Conservation (phyloP, 2,329 filamentous ascomycete species). For the Sarocladium strictum region DNA sequence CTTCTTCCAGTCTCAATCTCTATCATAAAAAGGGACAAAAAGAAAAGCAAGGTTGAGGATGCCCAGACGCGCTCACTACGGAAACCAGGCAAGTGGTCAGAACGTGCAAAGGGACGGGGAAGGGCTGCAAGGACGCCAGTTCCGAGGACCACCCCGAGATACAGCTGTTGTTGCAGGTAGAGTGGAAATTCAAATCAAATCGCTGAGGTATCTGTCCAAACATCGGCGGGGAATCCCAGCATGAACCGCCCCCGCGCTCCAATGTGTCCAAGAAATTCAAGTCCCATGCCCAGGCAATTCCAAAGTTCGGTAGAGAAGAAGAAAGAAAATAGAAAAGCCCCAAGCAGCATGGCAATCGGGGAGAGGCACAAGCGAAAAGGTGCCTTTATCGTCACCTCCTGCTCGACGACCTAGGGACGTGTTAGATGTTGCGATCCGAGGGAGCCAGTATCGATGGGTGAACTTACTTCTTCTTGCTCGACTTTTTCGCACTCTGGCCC, state of each 20-base stretch:
- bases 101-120: too few relatives aligned
- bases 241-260: not conserved
- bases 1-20: too few relatives aligned
- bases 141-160: not conserved
- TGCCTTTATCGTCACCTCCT: not conserved
- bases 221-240: not conserved
- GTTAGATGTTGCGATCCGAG: not conserved
- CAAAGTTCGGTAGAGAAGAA: not conserved
- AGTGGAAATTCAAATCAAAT: not conserved
- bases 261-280: not conserved
- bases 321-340: not conserved
- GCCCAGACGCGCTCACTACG: too few relatives aligned
- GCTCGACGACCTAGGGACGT: constrained; percentile 1
- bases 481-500: not conserved
- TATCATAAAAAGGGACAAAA: too few relatives aligned
- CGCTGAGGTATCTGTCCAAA: constrained; percentile 7
- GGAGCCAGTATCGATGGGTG: not conserved
- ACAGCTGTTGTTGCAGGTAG: not conserved
- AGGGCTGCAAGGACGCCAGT: too few relatives aligned
- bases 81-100: too few relatives aligned
- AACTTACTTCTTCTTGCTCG: constrained; percentile 13
- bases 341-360: not conserved
- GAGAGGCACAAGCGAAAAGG: not conserved
- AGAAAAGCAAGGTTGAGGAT: too few relatives aligned
- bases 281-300: not conserved